phyloP scores from a whole-genome alignment of 2,329 filamentous ascomycete genomes.

The Botryotinia convoluta region DNA sequence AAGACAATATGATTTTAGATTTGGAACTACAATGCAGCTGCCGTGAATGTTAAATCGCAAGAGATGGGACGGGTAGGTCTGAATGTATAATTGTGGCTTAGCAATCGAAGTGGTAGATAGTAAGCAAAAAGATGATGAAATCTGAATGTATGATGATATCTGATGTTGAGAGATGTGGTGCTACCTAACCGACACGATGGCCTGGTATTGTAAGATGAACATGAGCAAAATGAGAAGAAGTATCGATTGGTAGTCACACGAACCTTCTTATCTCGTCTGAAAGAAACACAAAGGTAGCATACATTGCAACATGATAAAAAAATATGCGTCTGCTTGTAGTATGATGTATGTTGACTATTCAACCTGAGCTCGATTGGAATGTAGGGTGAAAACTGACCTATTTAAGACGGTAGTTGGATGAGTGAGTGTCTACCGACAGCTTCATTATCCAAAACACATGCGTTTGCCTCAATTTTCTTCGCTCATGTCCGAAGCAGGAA shows the following conservation, averaged over 20 bases:
- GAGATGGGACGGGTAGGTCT: background rate
- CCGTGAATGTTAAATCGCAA: background rate
- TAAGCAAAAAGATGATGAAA: background rate
- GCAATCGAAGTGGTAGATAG: background rate
- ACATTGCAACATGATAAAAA: no score
- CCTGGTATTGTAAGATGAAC: background rate
- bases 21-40: background rate
- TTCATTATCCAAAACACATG: background rate
- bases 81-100: background rate
- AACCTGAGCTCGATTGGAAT: no score
- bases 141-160: background rate
- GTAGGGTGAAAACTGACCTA: background rate
- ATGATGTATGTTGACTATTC: background rate
- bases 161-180: no score
- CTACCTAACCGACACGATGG: no score
- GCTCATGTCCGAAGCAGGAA: background rate
- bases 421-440: background rate
- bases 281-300: background rate
- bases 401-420: background rate
- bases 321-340: background rate
- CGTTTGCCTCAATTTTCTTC: background rate
- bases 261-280: background rate
- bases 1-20: background rate
- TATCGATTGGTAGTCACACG: background rate
- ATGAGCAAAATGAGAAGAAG: background rate